A percentile compares a stretch with the other conserved stretches of the same genome.
These are phyloP conservation scores for Dacryopinax spathularia DNA, from an alignment of 768 basidiomycete genomes.

Conservation along the genomic window DNA sequence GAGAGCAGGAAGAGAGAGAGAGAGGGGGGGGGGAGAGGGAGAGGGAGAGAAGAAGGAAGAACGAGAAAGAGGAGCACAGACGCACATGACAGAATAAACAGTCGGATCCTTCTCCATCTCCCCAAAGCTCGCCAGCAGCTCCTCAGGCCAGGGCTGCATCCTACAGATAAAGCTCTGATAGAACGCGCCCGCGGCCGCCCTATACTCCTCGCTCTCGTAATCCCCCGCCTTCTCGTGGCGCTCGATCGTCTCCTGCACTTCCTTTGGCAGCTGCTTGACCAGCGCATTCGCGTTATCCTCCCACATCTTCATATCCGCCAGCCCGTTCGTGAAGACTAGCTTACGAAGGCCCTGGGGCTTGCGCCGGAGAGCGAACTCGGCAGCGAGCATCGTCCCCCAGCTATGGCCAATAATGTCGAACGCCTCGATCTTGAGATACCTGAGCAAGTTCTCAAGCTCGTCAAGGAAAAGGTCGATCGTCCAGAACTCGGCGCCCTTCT, in stretches of 20 bases:
- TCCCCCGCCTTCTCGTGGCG: not conserved
- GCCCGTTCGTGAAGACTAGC: slow-evolving; percentile 2
- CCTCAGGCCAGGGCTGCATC: not conserved
- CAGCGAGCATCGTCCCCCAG: slow-evolving; percentile 8
- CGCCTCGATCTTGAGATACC: slow-evolving; percentile 3
- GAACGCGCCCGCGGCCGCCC: slow-evolving; percentile 3
- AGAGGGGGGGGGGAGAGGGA: too few relatives aligned
- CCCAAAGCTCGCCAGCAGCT: not conserved
- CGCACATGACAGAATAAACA: slow-evolving; percentile 5
- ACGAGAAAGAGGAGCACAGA: not conserved
- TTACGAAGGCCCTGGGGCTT: slow-evolving; percentile 3
- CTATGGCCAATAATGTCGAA: slow-evolving; percentile 8
- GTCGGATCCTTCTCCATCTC: slow-evolving; percentile 4
- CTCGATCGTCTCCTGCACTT: slow-evolving; percentile 6
- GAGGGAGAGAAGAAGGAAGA: not conserved
- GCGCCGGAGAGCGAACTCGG: slow-evolving; percentile 2
- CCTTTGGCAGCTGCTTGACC: not conserved
- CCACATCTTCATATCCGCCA: slow-evolving; percentile 5
- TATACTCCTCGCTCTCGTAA: not conserved
- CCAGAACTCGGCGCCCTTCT: slow-evolving; percentile 9
- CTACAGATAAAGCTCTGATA: slow-evolving; percentile 2
- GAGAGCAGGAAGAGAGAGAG: too few relatives aligned
- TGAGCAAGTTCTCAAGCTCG: slow-evolving; percentile 8
- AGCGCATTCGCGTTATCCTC: not conserved
- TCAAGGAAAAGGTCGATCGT: slow-evolving; percentile 8